Percentiles rank a stretch among this genome's conserved stretches.
Conservation (phyloP, 305 asterid genomes). For the Euphrasia arctica region DNA sequence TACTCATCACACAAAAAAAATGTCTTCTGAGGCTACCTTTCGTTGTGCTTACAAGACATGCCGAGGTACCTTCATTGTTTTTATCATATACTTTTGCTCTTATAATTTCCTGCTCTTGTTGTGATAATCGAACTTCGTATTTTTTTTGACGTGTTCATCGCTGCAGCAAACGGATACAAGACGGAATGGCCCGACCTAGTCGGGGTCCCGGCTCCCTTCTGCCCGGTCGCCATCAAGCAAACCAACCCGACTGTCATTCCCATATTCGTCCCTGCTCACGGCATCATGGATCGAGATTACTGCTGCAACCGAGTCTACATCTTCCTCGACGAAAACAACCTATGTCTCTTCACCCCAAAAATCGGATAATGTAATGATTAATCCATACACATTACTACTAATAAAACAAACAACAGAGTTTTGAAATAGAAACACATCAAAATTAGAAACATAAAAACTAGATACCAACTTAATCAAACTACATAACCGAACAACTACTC, state of each 20-base stretch:
- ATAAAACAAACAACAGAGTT: no score
- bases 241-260: not conserved
- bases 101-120: no score
- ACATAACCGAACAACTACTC: conserved; percentile 69
- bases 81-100: no score
- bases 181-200: not conserved
- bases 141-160: no score
- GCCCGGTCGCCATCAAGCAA: not conserved
- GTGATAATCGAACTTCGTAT: no score
- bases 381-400: no score
- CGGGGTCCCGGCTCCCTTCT: not conserved
- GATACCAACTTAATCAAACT: not conserved
- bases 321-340: not conserved
- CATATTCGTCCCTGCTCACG: not conserved
- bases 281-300: not conserved
- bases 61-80: not conserved
- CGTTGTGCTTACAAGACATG: conserved; percentile 6
- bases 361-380: not conserved
- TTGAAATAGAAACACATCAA: no score
- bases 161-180: not conserved
- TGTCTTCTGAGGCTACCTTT: not conserved
- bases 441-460: no score
- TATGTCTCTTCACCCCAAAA: not conserved
- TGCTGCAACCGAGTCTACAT: not conserved
- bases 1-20: not conserved